These are phyloP conservation scores for Apostasia shenzhenica DNA, from an alignment of 106 monocot species.

Conservation along the genomic window DNA sequence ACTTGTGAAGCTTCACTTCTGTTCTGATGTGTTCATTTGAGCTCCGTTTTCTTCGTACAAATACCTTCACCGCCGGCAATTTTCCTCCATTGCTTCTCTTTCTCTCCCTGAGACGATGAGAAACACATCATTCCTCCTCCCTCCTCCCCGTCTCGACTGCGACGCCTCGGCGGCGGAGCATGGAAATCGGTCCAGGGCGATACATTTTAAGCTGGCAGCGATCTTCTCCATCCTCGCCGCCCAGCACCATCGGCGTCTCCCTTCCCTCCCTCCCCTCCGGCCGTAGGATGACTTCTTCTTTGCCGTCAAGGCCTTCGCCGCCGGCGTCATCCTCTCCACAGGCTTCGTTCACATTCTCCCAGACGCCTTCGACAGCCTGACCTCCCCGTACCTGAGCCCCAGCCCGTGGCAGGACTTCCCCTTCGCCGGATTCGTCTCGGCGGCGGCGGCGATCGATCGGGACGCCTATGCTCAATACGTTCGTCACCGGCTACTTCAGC, in stretches of 20 bases:
- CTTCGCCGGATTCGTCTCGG: slow-evolving; percentile 63
- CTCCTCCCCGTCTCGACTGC: not conserved
- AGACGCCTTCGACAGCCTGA: slow-evolving; percentile 43
- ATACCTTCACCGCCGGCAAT: not conserved
- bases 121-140: not conserved
- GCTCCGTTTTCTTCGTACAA: no score
- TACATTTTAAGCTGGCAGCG: not conserved
- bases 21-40: no score
- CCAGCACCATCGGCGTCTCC: slow-evolving; percentile 45
- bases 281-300: slow-evolving; percentile 51
- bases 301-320: slow-evolving; percentile 64
- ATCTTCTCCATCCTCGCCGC: slow-evolving; percentile 39
- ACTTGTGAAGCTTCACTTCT: no score
- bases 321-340: slow-evolving; percentile 73
- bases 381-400: slow-evolving; percentile 49
- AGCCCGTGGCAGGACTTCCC: slow-evolving; percentile 55
- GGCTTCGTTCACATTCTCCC: slow-evolving; percentile 73
- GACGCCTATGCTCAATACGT: slow-evolving; percentile 63
- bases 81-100: not conserved
- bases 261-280: slow-evolving; percentile 37
- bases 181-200: no score
- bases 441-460: slow-evolving; percentile 50
- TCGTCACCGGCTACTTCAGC: no score
- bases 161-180: not conserved
- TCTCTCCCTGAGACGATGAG: not conserved